Evolutionary conservation across 192 early-diverging fungal genomes (phyloP).

Genomic region (Podila horticola): DNA sequence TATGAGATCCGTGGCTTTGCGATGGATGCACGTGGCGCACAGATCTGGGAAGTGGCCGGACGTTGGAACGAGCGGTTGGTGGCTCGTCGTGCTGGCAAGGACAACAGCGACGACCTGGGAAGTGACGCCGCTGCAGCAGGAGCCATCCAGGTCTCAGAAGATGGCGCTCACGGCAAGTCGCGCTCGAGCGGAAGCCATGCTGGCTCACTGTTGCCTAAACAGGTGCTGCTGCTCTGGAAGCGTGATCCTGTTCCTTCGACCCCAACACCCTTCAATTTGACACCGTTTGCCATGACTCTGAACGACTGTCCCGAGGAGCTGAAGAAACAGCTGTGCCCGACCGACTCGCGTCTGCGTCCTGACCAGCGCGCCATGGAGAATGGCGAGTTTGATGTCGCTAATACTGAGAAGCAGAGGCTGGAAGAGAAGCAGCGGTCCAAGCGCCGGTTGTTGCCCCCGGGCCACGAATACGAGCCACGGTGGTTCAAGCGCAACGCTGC

Average conservation of each 20-base stretch:
- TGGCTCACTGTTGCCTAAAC: slow-evolving; percentile 39
- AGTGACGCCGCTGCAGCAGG: slow-evolving; percentile 53
- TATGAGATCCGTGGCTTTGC: slow-evolving; percentile 70
- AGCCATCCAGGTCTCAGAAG: slow-evolving; percentile 33
- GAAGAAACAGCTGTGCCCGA: slow-evolving; percentile 71
- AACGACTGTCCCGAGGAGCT: slow-evolving; percentile 75
- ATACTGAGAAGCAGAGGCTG: slow-evolving; percentile 73
- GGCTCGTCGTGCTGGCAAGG: slow-evolving; percentile 55
- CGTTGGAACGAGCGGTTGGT: slow-evolving; percentile 76
- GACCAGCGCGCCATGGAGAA: slow-evolving; percentile 90
- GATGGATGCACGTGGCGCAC: slow-evolving; percentile 55
- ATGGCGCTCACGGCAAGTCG: slow-evolving; percentile 5
- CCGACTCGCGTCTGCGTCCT: slow-evolving; percentile 85
- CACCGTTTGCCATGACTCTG: slow-evolving; percentile 79
- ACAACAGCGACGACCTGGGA: slow-evolving; percentile 52
- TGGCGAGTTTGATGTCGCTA: slow-evolving; percentile 82
- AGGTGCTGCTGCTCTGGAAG: slow-evolving; percentile 73
- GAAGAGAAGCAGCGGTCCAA: slow-evolving; percentile 82
- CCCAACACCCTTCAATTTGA: slow-evolving; percentile 77
- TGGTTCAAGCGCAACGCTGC: slow-evolving; percentile 78
- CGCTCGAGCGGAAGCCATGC: slow-evolving; percentile 26
- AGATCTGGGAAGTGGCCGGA: slow-evolving; percentile 72
- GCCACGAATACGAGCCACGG: slow-evolving; percentile 66
- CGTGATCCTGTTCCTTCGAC: slow-evolving; percentile 59
- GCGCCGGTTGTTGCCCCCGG: slow-evolving; percentile 65